phyloP scores from a whole-genome alignment of 1,284 basidiomycete genomes.

The Ustilago curta region DNA sequence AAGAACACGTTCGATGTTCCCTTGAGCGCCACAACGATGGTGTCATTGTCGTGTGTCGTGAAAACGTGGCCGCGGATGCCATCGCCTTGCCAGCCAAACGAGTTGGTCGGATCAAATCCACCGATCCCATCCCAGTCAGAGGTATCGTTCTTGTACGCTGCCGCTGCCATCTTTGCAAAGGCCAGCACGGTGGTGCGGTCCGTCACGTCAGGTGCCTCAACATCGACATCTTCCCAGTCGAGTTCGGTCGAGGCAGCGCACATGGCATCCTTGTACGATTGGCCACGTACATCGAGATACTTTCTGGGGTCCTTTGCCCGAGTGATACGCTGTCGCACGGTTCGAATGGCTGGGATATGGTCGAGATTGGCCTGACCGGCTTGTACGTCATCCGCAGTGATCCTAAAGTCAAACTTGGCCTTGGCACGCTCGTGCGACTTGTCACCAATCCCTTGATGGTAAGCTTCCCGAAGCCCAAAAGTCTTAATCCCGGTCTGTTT shows the following conservation, averaged over 20 bases:
- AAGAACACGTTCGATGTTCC: constrained; percentile 86
- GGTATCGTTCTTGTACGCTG: constrained; percentile 77
- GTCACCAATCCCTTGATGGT: constrained; percentile 44
- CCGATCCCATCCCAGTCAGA: constrained; percentile 39
- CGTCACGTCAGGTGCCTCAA: constrained; percentile 76
- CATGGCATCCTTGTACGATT: constrained; percentile 41
- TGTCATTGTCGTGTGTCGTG: constrained; percentile 75
- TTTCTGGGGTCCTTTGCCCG: constrained; percentile 32
- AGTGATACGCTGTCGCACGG: constrained; percentile 41
- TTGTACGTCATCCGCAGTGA: constrained; percentile 28
- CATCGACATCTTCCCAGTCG: constrained; percentile 72
- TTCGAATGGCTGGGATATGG: constrained; percentile 42
- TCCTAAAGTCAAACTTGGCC: constrained; percentile 31
- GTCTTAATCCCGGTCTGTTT: constrained; percentile 13
- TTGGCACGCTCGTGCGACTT: constrained; percentile 38
- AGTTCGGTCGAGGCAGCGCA: constrained; percentile 44
- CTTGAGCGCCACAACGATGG: constrained; percentile 90
- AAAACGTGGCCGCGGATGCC: constrained; percentile 89
- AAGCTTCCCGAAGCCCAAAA: constrained; percentile 44
- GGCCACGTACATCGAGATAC: constrained; percentile 46
- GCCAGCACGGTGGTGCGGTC: constrained; percentile 81
- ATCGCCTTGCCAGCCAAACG: constrained; percentile 92
- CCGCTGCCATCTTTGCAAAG: constrained; percentile 93
- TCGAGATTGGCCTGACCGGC: constrained; percentile 16
- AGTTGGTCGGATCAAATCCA: constrained; percentile 73